These are phyloP conservation scores for Aspergillus funiculosus DNA, from an alignment of 495 filamentous ascomycete genomes.

Conservation along the genomic window DNA sequence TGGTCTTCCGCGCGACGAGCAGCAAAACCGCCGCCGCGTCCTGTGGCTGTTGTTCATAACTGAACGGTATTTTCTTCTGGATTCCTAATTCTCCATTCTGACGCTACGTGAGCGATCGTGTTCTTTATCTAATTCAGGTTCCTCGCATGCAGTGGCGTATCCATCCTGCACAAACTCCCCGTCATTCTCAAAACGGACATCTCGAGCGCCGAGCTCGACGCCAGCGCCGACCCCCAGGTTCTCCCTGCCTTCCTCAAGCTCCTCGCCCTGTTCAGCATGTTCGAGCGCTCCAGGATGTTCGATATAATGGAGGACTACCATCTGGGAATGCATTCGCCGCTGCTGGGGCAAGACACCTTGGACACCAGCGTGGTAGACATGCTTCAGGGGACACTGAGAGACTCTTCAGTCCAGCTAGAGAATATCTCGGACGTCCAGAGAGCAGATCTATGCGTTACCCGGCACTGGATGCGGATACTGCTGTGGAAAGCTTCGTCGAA, in stretches of 20 bases:
- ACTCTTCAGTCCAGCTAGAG: conserved; percentile 22
- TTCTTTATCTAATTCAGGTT: no score
- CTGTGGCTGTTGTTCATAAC: conserved; percentile 44
- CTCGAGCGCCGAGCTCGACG: conserved; percentile 25
- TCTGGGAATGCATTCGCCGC: conserved; percentile 11
- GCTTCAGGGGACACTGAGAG: conserved; percentile 33
- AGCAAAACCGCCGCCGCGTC: conserved; percentile 37
- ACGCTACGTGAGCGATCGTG: no score
- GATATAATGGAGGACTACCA: conserved; percentile 35
- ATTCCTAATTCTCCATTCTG: no score
- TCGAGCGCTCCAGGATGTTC: conserved; percentile 36
- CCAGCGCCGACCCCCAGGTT: conserved; percentile 29
- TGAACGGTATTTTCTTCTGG: no score
- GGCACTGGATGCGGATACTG: conserved; percentile 45
- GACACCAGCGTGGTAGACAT: conserved; percentile 24
- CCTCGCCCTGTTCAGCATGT: conserved; percentile 37
- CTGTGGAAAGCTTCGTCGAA: conserved; percentile 37
- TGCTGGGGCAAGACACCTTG: not conserved
- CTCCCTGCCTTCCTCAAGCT: conserved; percentile 41
- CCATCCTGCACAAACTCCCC: conserved; percentile 42
- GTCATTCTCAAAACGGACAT: conserved; percentile 32
- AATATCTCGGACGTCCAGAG: conserved; percentile 37
- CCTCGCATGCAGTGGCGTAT: conserved; percentile 28
- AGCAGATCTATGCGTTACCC: conserved; percentile 42
- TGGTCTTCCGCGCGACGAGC: conserved; percentile 20